Base-by-base conservation (phyloP, 1,284 basidiomycete species). In the Neotropicomus parvogracilis region DNA sequence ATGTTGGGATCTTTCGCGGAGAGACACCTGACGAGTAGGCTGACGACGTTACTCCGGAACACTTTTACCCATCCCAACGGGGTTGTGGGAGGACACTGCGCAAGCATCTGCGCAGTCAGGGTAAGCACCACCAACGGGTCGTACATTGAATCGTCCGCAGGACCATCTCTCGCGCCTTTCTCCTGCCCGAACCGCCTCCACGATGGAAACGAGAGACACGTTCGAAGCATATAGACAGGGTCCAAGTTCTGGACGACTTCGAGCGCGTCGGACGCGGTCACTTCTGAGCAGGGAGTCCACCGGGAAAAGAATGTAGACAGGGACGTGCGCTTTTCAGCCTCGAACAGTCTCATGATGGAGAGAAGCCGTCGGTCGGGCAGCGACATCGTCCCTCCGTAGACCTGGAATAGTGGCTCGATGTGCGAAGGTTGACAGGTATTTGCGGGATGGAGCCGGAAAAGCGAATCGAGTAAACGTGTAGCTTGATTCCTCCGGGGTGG, bases 351-450 rank as follows among this genome's bases (percentile, higher is more conserved):
- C 70, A 95, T 88, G 37, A 95, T 78, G 1, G 79, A 75, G 3
- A 95, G 68, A 1, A 97, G 68, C 40, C 72, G 74, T 14, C 77
- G 74, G 62, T 97, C 94, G 0, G 82, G 59, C 24, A 8, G 48
- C 0, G 80, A 78, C 27, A 88, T 65, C 0, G 86, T 86, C 1
- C 88, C 93, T 4, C 77, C 69, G 63, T 97, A 97, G 1, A 93
- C 68, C 7, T 68, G 70, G 27, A 88, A 67, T 24, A 95, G 72
- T 1, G 90, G 88, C 45, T 88, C 81, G 41, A 95, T 69, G 55
- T 93, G 88, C 9, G 81, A 84, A 8, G 85, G 76, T 61, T 94
- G 91, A 59, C 89, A 91, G 1, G 91, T 85, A 56, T 90, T 90
- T 16, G 75, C 70, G 0, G 91, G 86, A 59, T 91, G 83, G 12